A percentile compares a stretch with the other conserved stretches of the same genome.
phyloP scores from a whole-genome alignment of 1,284 basidiomycete genomes.

The Rhodotorula mucilaginosa region DNA sequence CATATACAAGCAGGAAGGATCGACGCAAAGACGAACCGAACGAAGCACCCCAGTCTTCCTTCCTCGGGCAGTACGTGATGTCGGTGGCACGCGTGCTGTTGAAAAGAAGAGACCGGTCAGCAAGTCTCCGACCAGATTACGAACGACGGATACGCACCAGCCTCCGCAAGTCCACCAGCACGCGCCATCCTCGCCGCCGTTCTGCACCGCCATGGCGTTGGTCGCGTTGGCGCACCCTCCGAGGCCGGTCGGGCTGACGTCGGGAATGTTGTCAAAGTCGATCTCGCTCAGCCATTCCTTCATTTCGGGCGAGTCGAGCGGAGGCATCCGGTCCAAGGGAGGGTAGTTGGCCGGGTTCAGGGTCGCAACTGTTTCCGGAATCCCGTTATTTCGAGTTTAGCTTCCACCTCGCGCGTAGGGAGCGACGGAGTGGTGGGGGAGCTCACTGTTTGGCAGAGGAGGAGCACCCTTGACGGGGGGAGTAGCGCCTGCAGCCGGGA shows the following conservation, averaged over 20 bases:
- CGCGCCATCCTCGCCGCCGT: slow-evolving; percentile 49
- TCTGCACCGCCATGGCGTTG: slow-evolving; percentile 60
- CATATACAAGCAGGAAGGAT: too few relatives aligned
- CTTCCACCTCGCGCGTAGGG: too few relatives aligned
- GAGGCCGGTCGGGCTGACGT: slow-evolving; percentile 57
- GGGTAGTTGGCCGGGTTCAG: slow-evolving; percentile 59
- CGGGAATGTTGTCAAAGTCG: slow-evolving; percentile 61
- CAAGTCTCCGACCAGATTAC: too few relatives aligned
- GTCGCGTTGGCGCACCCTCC: slow-evolving; percentile 67
- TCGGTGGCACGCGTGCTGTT: slow-evolving; percentile 38
- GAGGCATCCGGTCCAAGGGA: slow-evolving; percentile 63
- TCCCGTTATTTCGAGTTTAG: too few relatives aligned
- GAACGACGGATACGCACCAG: neutral
- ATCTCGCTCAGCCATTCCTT: slow-evolving; percentile 71
- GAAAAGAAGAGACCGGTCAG: neutral
- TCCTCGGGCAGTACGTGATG: slow-evolving; percentile 45
- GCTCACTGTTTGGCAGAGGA: slow-evolving; percentile 62
- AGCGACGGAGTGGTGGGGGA: too few relatives aligned
- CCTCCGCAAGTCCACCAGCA: slow-evolving; percentile 67
- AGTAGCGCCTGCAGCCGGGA: slow-evolving; percentile 60
- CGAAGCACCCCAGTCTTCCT: slow-evolving; percentile 49
- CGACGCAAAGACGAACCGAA: slow-evolving; percentile 45
- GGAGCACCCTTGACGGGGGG: slow-evolving; percentile 65
- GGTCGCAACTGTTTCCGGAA: slow-evolving; percentile 4
- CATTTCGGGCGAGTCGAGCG: slow-evolving; percentile 60